Percentiles rank a stretch among this genome's conserved stretches.
Conservation (phyloP, 2,329 filamentous ascomycete species). For the Aspergillus sp. region DNA sequence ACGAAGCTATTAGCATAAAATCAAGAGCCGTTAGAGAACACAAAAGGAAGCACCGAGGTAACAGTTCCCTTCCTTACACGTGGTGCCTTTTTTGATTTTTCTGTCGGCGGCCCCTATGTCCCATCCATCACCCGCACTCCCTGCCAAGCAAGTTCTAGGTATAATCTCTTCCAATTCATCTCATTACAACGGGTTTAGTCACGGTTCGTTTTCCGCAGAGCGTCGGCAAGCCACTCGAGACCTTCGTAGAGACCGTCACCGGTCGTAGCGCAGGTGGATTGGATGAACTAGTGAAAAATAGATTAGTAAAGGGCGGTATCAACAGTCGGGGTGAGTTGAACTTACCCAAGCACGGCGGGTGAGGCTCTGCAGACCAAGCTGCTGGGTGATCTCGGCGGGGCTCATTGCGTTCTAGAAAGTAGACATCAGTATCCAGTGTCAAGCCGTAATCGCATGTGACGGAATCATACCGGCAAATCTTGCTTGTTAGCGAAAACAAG, state of each 20-base stretch:
- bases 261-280: conserved; percentile 98
- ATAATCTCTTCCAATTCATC: conserved; percentile 23
- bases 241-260: conserved; percentile 99
- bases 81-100: conserved; percentile 15
- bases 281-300: conserved; percentile 71
- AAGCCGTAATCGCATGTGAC: neutral
- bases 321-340: conserved; percentile 14
- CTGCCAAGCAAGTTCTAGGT: conserved; percentile 29
- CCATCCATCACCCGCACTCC: conserved; percentile 31
- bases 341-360: conserved; percentile 98
- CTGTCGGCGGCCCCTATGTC: conserved; percentile 23
- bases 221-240: conserved; percentile 85
- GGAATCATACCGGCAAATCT: conserved; percentile 79
- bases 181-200: conserved; percentile 36
- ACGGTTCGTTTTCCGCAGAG: conserved; percentile 63
- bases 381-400: conserved; percentile 98
- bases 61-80: conserved; percentile 24
- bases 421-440: conserved; percentile 22
- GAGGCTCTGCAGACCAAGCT: conserved; percentile 98
- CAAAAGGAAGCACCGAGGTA: conserved; percentile 25
- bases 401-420: conserved; percentile 87
- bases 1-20: conserved; percentile 38
- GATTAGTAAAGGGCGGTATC: neutral
- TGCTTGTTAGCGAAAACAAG: conserved; percentile 99
- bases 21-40: conserved; percentile 32